Conservation (phyloP, 345 rosid species). For the Brassica nigra region DNA sequence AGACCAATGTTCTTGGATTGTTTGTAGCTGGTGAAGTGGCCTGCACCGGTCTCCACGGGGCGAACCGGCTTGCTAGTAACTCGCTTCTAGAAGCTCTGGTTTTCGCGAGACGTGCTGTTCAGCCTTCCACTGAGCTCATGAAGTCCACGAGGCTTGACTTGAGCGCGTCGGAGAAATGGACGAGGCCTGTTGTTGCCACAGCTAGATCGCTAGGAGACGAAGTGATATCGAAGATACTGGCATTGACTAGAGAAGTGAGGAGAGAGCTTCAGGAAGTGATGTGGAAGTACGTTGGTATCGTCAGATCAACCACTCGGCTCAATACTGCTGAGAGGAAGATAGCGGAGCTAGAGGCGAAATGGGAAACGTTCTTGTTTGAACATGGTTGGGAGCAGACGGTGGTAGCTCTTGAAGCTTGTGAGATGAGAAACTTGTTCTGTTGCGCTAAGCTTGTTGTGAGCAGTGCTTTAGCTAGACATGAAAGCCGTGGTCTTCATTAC, state of each 20-base stretch:
- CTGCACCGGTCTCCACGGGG: constrained; percentile 96
- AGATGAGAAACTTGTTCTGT: constrained; percentile 92
- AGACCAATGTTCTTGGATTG: constrained; percentile 83
- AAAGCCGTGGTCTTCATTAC: constrained; percentile 96
- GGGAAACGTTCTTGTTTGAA: constrained; percentile 81
- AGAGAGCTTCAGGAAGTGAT: constrained; percentile 78
- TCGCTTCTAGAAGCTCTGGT: constrained; percentile 96
- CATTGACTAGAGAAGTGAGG: constrained; percentile 61
- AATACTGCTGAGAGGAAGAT: constrained; percentile 61
- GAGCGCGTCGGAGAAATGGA: constrained; percentile 57
- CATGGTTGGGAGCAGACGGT: constrained; percentile 84
- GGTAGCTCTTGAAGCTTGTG: constrained; percentile 88
- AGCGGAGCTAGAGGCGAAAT: constrained; percentile 60
- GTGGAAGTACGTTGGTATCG: constrained; percentile 94
- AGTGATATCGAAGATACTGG: constrained; percentile 49
- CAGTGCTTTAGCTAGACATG: constrained; percentile 90
- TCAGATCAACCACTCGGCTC: constrained; percentile 76
- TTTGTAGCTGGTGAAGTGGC: constrained; percentile 99
- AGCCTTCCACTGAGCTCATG: constrained; percentile 80
- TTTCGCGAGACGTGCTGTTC: constrained; percentile 87
- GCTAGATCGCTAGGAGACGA: constrained; percentile 45
- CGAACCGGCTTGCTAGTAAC: constrained; percentile 95
- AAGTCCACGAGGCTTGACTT: constrained; percentile 51
- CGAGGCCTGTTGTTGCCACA: constrained; percentile 67
- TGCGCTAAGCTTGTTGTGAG: constrained; percentile 91